These are phyloP conservation scores for Hymenoscyphus fraxineus DNA, from an alignment of 2,329 filamentous ascomycete species.

Conservation along the genomic window DNA sequence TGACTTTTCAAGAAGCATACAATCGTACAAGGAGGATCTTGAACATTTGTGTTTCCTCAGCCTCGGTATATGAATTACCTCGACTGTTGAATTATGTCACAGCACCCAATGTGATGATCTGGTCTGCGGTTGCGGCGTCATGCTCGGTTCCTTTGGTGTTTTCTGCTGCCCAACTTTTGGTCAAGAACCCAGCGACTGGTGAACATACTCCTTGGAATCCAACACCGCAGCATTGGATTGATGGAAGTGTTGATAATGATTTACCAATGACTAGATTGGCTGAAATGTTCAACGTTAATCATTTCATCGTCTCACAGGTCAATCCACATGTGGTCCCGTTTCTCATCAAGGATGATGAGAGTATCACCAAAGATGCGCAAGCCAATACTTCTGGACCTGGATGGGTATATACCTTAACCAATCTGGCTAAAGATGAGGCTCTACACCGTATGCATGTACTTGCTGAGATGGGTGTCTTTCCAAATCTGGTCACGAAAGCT, in stretches of 20 bases:
- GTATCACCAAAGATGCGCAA: slow-evolving; percentile 39
- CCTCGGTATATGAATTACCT: slow-evolving; percentile 82
- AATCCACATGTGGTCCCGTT: slow-evolving; percentile 94
- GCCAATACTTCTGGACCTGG: slow-evolving; percentile 32
- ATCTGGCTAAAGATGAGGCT: slow-evolving; percentile 73
- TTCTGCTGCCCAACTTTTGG: slow-evolving; percentile 70
- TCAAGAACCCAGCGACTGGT: slow-evolving; percentile 80
- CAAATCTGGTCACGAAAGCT: slow-evolving; percentile 73
- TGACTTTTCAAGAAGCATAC: slow-evolving; percentile 94
- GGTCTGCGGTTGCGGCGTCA: slow-evolving; percentile 93
- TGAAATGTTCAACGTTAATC: slow-evolving; percentile 97
- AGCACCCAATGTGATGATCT: slow-evolving; percentile 89
- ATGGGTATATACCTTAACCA: slow-evolving; percentile 65
- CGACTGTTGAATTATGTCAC: slow-evolving; percentile 88
- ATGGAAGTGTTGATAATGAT: slow-evolving; percentile 93
- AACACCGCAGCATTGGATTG: slow-evolving; percentile 81
- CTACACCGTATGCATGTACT: slow-evolving; percentile 78
- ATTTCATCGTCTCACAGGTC: slow-evolving; percentile 95
- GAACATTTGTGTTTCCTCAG: slow-evolving; percentile 90
- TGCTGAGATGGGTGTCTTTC: slow-evolving; percentile 75
- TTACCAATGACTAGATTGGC: slow-evolving; percentile 84
- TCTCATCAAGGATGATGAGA: slow-evolving; percentile 65
- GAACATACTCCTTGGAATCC: slow-evolving; percentile 80
- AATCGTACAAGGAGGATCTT: slow-evolving; percentile 88
- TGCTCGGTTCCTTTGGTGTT: slow-evolving; percentile 91